Evolutionary conservation across 1,139 yeast genomes (phyloP).

Genomic region (Kodamaea anthophila): DNA sequence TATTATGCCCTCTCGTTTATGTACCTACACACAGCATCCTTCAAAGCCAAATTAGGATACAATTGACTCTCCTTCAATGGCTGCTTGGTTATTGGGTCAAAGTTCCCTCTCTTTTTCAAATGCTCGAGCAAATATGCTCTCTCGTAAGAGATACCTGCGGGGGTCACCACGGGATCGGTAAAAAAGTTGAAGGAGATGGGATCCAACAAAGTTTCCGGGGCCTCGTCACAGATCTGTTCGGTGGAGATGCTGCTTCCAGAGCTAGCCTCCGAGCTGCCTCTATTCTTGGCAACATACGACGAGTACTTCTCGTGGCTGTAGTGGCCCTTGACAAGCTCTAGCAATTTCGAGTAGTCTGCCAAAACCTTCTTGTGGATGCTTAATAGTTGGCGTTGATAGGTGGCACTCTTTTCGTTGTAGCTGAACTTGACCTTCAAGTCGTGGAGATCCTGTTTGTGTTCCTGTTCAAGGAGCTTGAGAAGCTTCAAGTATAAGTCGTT

Average conservation of each 20-base stretch:
- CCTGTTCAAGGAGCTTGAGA: slow-evolving; percentile 15
- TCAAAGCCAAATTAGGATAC: slow-evolving; percentile 38
- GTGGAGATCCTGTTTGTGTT: slow-evolving; percentile 13
- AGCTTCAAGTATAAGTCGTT: slow-evolving; percentile 16
- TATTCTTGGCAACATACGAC: slow-evolving; percentile 9
- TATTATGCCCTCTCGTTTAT: slow-evolving; percentile 6
- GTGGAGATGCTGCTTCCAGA: background rate
- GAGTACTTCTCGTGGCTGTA: slow-evolving; percentile 15
- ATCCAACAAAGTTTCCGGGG: slow-evolving; percentile 40
- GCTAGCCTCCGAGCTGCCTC: slow-evolving; percentile 3
- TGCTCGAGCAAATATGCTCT: slow-evolving; percentile 33
- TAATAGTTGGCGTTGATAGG: slow-evolving; percentile 14
- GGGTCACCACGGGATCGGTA: slow-evolving; percentile 44
- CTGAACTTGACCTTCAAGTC: slow-evolving; percentile 10
- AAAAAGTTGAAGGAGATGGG: slow-evolving; percentile 44
- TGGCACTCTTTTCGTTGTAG: slow-evolving; percentile 8
- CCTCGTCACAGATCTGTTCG: slow-evolving; percentile 18
- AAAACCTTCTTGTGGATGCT: slow-evolving; percentile 14
- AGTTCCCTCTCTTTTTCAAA: slow-evolving; percentile 24
- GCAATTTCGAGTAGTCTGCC: slow-evolving; percentile 16
- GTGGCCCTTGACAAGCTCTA: slow-evolving; percentile 19
- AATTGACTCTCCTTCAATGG: slow-evolving; percentile 32
- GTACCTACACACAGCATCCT: slow-evolving; percentile 33
- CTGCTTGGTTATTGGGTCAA: slow-evolving; percentile 38
- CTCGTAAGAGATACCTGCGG: slow-evolving; percentile 46